Evolutionary conservation across 768 basidiomycete species (phyloP), one percentile per base, ranked within the genome.

Genomic region (Ramaria sp.): DNA sequence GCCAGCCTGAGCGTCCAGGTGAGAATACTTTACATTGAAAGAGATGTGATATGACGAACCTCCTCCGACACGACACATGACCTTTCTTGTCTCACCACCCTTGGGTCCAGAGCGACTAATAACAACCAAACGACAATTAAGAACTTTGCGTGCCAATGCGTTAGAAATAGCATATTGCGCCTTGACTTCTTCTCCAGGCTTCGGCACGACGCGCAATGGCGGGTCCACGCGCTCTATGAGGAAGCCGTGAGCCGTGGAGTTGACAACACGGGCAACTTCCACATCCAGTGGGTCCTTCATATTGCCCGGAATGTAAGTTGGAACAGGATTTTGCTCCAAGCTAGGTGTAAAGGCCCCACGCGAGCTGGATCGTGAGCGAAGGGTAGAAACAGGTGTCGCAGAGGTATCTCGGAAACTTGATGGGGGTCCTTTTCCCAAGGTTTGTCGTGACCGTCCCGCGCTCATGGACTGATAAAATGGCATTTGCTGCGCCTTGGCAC

Each of bases 51-150:
- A 27, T 52, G 6, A 74, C 82, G 65, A 61, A 84, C 88, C 88
- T 69, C 88, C 89, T 47, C 91, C 91, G 60, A 93, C 86, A 59
- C 91, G 83, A 71, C 86, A 90, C 85, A 94, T 87, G 31, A 93
- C 91, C 70, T 91, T 93, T 80, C 86, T 90, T 56, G 69, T 70
- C 62, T 75, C 74, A 61, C 71, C 73, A 33, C 37, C 51, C 50
- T 74, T 68, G 37, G 69, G 65, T 20, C 69, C 73, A 11, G 78
- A 71, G 49, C 91, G 79, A 53, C 82, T 80, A 66, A 90, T 73
- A 47, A 88, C 87, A 46, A 90, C 88, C 70, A 94, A 71, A 62
- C 85, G 79, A 68, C 87, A 89, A 24, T 83, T 85, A 37, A 94
- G 78, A 37, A 84, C 75, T 73, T 90, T 91, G 62, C 81, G 75